These are phyloP conservation scores for Aspergillus sergii DNA, from an alignment of 2,329 filamentous ascomycete genomes.

Conservation along the genomic window DNA sequence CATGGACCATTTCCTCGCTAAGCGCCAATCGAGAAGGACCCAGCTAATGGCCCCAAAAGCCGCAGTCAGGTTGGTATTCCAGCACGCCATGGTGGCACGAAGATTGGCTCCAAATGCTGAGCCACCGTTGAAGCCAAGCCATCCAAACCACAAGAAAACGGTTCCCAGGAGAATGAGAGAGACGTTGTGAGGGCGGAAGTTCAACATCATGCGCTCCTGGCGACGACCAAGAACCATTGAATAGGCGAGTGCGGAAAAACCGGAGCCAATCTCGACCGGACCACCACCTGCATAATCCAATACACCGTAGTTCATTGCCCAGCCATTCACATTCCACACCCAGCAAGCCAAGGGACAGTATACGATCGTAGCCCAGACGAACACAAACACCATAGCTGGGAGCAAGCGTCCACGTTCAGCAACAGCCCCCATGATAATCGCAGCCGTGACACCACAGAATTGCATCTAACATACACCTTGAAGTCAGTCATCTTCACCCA, in stretches of 20 bases:
- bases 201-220: conserved; percentile 99
- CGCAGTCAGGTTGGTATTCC: conserved; percentile 93
- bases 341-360: conserved; percentile 97
- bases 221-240: conserved; percentile 93
- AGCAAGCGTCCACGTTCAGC: conserved; percentile 92
- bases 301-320: conserved; percentile 87
- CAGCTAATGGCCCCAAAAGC: conserved; percentile 91
- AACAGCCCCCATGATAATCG: conserved; percentile 87
- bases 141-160: conserved; percentile 95
- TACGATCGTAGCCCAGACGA: conserved; percentile 94
- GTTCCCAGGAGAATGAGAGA: conserved; percentile 95
- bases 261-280: conserved; percentile 95
- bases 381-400: conserved; percentile 91
- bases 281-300: conserved; percentile 96
- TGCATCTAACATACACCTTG: conserved; percentile 70
- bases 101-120: conserved; percentile 93
- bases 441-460: conserved; percentile 91
- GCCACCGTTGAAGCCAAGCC: conserved; percentile 98
- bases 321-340: conserved; percentile 94
- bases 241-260: conserved; percentile 90
- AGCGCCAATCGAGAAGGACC: conserved; percentile 93
- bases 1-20: conserved; percentile 92
- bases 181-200: conserved; percentile 99
- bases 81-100: conserved; percentile 93
- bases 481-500: conserved; percentile 17